A percentile compares a stretch with the other conserved stretches of the same genome.
phyloP scores from a whole-genome alignment of 1,284 basidiomycete species.

The Peniophora sp. region DNA sequence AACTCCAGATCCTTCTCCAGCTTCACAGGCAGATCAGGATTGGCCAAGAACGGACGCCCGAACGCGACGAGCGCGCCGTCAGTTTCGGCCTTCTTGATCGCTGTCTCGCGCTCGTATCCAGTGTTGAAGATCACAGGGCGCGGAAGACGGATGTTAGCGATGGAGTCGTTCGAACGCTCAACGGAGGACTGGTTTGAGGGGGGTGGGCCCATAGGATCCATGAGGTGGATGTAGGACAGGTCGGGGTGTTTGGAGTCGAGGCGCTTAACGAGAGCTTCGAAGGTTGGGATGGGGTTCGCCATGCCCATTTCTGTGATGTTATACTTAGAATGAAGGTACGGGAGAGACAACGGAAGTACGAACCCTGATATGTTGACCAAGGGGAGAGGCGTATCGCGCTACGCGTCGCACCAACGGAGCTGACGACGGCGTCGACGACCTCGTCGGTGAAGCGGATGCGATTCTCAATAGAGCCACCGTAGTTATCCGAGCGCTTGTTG shows the following conservation, averaged over 20 bases:
- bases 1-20: background rate
- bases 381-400: slow-evolving; percentile 37
- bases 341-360: background rate
- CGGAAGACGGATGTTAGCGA: slow-evolving; percentile 17
- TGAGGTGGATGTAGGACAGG: slow-evolving; percentile 32
- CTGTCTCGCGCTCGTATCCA: slow-evolving; percentile 18
- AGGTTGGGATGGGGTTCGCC: slow-evolving; percentile 22
- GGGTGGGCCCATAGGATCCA: slow-evolving; percentile 25
- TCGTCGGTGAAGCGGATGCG: slow-evolving; percentile 40
- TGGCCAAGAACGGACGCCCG: slow-evolving; percentile 38
- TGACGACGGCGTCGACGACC: slow-evolving; percentile 25
- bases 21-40: slow-evolving; percentile 8
- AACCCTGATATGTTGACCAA: slow-evolving; percentile 13
- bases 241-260: slow-evolving; percentile 23
- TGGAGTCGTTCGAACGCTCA: slow-evolving; percentile 17
- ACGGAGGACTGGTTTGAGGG: slow-evolving; percentile 3
- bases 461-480: slow-evolving; percentile 51
- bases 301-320: background rate
- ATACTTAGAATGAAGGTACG: too few species aligned
- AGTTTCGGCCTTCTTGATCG: slow-evolving; percentile 17
- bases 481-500: slow-evolving; percentile 51
- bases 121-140: slow-evolving; percentile 25
- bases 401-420: slow-evolving; percentile 18
- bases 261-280: slow-evolving; percentile 16
- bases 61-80: slow-evolving; percentile 29